These are phyloP conservation scores for Xenosphaeropsis pyriputrescens DNA, from an alignment of 2,329 filamentous ascomycete species.

Conservation along the genomic window DNA sequence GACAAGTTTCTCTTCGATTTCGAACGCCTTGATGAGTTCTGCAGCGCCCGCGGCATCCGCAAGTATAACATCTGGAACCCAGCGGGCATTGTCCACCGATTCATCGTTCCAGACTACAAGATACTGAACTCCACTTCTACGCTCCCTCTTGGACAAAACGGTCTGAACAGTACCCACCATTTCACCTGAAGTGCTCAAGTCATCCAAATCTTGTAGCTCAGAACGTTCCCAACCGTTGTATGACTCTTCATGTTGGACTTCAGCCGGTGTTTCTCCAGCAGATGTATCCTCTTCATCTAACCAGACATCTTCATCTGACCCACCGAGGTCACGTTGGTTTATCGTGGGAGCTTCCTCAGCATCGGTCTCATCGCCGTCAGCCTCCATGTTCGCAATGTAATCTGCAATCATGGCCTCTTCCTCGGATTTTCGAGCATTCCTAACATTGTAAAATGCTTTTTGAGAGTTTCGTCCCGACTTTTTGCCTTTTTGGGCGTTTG, in stretches of 20 bases:
- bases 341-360: slow-evolving; percentile 3
- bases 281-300: slow-evolving; percentile 12
- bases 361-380: background rate
- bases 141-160: slow-evolving; percentile 28
- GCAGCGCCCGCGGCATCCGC: slow-evolving; percentile 13
- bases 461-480: background rate
- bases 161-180: slow-evolving; percentile 23
- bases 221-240: slow-evolving; percentile 25
- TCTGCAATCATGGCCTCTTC: slow-evolving; percentile 48
- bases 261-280: slow-evolving; percentile 6
- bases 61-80: slow-evolving; percentile 24
- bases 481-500: background rate
- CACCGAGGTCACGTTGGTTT: slow-evolving; percentile 25
- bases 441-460: too few relatives aligned
- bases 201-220: slow-evolving; percentile 29
- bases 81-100: slow-evolving; percentile 29
- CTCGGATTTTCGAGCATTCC: slow-evolving; percentile 12
- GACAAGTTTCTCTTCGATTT: slow-evolving; percentile 17
- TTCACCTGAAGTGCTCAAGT: slow-evolving; percentile 33
- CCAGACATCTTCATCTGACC: slow-evolving; percentile 24
- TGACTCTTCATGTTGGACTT: slow-evolving; percentile 1
- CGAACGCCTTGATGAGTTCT: slow-evolving; percentile 18
- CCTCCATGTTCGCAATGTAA: slow-evolving; percentile 51
- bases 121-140: slow-evolving; percentile 30
- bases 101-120: slow-evolving; percentile 31